Conservation (phyloP, 345 rosid genomes). For the Melastoma malabathricum region DNA sequence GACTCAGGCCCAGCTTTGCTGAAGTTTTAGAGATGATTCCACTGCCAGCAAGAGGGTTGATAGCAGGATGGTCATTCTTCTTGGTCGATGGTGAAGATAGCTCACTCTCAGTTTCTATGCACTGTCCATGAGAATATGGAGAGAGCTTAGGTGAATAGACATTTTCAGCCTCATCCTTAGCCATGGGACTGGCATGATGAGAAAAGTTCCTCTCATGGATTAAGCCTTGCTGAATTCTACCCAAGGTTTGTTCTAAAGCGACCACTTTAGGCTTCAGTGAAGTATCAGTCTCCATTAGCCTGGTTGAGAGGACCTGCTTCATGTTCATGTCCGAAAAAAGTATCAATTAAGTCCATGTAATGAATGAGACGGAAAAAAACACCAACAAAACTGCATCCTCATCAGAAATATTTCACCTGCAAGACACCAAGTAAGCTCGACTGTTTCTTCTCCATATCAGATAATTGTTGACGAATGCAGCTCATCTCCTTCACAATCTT, state of each 20-base stretch:
- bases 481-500: constrained; percentile 52
- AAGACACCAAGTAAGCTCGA: constrained; percentile 56
- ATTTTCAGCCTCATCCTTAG: constrained; percentile 36
- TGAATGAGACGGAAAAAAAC: no score
- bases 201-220: constrained; percentile 24
- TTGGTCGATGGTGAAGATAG: constrained; percentile 30
- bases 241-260: constrained; percentile 62
- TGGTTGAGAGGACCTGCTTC: constrained; percentile 56
- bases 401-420: constrained; percentile 36
- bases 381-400: no score
- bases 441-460: constrained; percentile 65
- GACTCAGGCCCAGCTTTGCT: constrained; percentile 29
- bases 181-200: constrained; percentile 27
- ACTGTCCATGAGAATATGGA: constrained; percentile 55
- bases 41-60: no score
- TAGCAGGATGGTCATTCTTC: constrained; percentile 18
- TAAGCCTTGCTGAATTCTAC: constrained; percentile 30
- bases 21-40: constrained; percentile 3
- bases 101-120: constrained; percentile 35
- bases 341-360: no score
- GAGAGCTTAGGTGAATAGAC: constrained; percentile 52
- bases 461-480: constrained; percentile 62
- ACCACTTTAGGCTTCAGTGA: constrained; percentile 60
- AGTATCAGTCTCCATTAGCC: constrained; percentile 50
- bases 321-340: not conserved